A percentile compares a stretch with the other conserved stretches of the same genome.
Evolutionary conservation across 805 yeast genomes (phyloP).

Genomic region (Schwanniomyces sp.): DNA sequence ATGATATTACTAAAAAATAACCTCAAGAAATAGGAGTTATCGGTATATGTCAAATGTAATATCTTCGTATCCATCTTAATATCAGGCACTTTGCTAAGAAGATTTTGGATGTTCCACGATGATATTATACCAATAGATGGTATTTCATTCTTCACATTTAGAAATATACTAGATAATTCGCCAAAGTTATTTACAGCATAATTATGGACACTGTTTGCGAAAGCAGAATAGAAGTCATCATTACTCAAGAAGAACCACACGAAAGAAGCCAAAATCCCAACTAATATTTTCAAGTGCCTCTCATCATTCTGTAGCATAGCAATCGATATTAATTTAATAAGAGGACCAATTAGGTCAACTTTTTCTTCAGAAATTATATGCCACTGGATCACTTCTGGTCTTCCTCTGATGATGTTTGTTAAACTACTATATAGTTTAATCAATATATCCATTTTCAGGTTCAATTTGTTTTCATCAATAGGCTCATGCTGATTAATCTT

Average conservation of each 20-base stretch:
- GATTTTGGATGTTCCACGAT: neutral
- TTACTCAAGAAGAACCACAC: slow-evolving; percentile 10
- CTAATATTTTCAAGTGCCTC: slow-evolving; percentile 1
- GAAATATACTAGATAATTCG: neutral
- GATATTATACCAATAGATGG: neutral
- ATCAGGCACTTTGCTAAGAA: neutral
- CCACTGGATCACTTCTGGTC: neutral
- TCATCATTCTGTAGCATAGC: neutral
- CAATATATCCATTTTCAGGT: neutral
- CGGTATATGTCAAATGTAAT: neutral
- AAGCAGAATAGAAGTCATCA: neutral
- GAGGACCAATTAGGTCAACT: slow-evolving; percentile 5
- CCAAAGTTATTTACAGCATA: neutral
- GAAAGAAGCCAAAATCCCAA: slow-evolving; percentile 5
- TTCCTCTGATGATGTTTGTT: neutral
- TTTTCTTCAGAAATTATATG: neutral
- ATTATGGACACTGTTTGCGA: neutral
- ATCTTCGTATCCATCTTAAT: neutral
- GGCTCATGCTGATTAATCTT: neutral
- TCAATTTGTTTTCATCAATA: neutral
- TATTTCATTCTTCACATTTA: neutral
- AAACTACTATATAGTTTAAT: neutral
- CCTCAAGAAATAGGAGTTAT: neutral
- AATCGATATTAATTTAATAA: slow-evolving; percentile 3
- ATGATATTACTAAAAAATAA: neutral